Conservation (phyloP, 1,139 yeast genomes). For the Pichia kudriavzevii region DNA sequence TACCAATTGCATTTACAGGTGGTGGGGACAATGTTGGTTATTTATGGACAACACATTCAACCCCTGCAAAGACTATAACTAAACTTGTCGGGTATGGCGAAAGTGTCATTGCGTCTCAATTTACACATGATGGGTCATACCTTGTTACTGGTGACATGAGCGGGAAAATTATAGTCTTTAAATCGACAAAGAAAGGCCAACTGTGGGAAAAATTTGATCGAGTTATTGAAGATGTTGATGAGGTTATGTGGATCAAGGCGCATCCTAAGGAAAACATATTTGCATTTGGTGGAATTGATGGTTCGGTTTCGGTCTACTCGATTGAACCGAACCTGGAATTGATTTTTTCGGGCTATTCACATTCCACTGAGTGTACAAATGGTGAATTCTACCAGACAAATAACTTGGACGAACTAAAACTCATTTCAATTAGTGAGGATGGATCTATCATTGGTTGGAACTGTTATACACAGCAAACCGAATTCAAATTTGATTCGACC, state of each 20-base stretch:
- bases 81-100: constrained; percentile 76
- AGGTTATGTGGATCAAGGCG: constrained; percentile 63
- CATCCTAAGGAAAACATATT: constrained; percentile 76
- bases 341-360: constrained; percentile 74
- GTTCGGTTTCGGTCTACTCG: constrained; percentile 91
- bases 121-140: constrained; percentile 74
- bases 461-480: constrained; percentile 65
- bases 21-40: constrained; percentile 88
- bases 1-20: constrained; percentile 62
- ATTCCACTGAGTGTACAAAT: constrained; percentile 68
- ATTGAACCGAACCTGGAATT: constrained; percentile 59
- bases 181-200: constrained; percentile 67
- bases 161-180: constrained; percentile 73
- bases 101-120: constrained; percentile 77
- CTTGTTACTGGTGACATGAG: constrained; percentile 91
- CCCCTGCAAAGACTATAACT: constrained; percentile 73
- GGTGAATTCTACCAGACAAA: constrained; percentile 66
- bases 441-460: constrained; percentile 87
- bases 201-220: constrained; percentile 62
- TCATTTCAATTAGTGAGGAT: constrained; percentile 82
- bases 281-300: constrained; percentile 93
- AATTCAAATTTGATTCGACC: constrained; percentile 56
- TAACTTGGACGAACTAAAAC: constrained; percentile 52
- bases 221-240: constrained; percentile 82
- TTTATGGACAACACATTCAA: constrained; percentile 85